Evolutionary conservation across 2,329 filamentous ascomycete genomes (phyloP), one percentile per base, ranked within the genome.

Genomic region (Xylariaceae sp.): DNA sequence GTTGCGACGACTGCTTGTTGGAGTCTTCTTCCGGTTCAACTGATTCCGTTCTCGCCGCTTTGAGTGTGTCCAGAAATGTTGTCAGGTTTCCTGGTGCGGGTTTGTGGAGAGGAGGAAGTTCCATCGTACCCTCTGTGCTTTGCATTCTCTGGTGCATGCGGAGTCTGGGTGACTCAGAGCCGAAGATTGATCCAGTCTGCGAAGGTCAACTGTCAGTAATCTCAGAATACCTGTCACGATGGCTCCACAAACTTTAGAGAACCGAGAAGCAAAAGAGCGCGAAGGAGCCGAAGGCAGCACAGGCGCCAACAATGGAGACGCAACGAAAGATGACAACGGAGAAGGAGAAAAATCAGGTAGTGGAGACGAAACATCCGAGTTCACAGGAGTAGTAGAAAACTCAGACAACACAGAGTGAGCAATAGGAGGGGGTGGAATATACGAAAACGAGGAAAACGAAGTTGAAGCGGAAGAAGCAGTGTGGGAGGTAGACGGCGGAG

Each of bases 71-170:
- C 17, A 72, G 65, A n/a, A 72, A 66, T n/a, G 68, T 65, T 17
- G 71, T 72, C 66, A 74, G 67, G 60, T 77, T 72, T 51, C 68
- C 69, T 35, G 66, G 66, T 58, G 66, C 58, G 37, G 65, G 59
- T 49, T 68, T 70, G 5, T 61, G 64, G 44, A 64, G 64, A 49
- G 63, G 52, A 47, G 67, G 67, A 4, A 64, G 56, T 51, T 61
- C 57, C 63, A 67, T 67, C 2, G 62, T 62, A 6, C 59, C 54
- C 45, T 62, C 63, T 9, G 62, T 56, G 47, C 56, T 62, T n/a
- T 67, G 55, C 35, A 56, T 49, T 34, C 58, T 56, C 47, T 55
- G 57, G 35, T 50, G 57, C 23, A 51, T 11, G 48, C 58, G 53
- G 30, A 64, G 56, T 53, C 55, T 59, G 30, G 60, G 55, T 74